Conservation (phyloP, 805 yeast species). For the Candida andamanensis region DNA sequence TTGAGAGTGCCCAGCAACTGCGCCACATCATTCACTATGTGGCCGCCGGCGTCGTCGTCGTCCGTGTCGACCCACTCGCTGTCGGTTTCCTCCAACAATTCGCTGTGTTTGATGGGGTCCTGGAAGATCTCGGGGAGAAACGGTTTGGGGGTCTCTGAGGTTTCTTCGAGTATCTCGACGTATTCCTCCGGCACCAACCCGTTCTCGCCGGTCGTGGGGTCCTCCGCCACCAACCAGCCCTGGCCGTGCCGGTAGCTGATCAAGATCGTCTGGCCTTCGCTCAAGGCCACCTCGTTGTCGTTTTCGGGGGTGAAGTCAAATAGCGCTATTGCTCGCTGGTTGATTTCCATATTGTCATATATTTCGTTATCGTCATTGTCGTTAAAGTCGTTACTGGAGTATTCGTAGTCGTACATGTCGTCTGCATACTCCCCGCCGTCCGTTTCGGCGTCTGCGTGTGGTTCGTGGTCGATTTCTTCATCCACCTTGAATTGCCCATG, state of each 20-base stretch:
- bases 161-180: slow-evolving; percentile 50
- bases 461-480: slow-evolving; percentile 4
- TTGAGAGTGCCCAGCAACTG: slow-evolving; percentile 5
- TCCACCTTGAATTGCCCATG: slow-evolving; percentile 42
- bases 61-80: slow-evolving; percentile 20
- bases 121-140: slow-evolving; percentile 23
- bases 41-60: slow-evolving; percentile 11
- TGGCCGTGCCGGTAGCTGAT: slow-evolving; percentile 92
- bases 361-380: slow-evolving; percentile 8
- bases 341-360: slow-evolving; percentile 24
- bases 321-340: slow-evolving; percentile 70
- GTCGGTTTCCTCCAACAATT: slow-evolving; percentile 5
- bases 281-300: slow-evolving; percentile 78
- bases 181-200: slow-evolving; percentile 96
- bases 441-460: slow-evolving; percentile 4
- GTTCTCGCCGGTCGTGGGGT: slow-evolving; percentile 68
- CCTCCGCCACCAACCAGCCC: slow-evolving; percentile 96
- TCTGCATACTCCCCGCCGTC: slow-evolving; percentile 8
- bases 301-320: slow-evolving; percentile 91
- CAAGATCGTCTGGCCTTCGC: slow-evolving; percentile 79
- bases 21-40: background rate
- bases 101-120: no score
- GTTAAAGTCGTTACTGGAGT: no score
- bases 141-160: slow-evolving; percentile 38
- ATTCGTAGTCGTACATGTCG: slow-evolving; percentile 8